Percentiles rank a stretch among this genome's conserved stretches.
Conservation (phyloP, 768 basidiomycete species). For the Hericium alpestre region DNA sequence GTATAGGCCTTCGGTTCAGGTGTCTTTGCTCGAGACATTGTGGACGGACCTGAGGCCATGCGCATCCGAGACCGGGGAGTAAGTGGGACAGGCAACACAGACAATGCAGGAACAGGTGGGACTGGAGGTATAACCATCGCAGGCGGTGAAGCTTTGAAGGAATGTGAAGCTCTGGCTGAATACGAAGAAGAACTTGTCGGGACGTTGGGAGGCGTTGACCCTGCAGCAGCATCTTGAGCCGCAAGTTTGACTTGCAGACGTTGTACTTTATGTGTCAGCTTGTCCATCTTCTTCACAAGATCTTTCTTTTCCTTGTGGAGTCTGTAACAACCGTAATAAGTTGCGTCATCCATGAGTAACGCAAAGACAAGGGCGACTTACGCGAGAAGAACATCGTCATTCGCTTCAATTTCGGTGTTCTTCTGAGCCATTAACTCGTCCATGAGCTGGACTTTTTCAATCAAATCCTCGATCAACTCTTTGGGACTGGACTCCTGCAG, state of each 20-base stretch:
- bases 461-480: constrained; percentile 49
- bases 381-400: constrained; percentile 75
- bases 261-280: constrained; percentile 62
- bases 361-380: constrained; percentile 28
- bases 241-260: constrained; percentile 59
- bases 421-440: constrained; percentile 60
- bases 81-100: not conserved
- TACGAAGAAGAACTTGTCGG: constrained; percentile 9
- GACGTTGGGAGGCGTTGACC: constrained; percentile 7
- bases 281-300: constrained; percentile 56
- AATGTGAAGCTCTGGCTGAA: constrained; percentile 1
- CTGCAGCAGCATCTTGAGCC: constrained; percentile 31
- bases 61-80: constrained; percentile 8
- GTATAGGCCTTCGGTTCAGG: constrained; percentile 30
- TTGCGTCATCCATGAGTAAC: not conserved
- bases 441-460: constrained; percentile 66
- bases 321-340: constrained; percentile 26
- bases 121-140: constrained; percentile 7
- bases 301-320: constrained; percentile 77
- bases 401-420: constrained; percentile 72
- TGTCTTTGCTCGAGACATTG: constrained; percentile 38
- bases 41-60: constrained; percentile 35
- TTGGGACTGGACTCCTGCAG: constrained; percentile 42
- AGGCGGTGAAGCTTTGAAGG: constrained; percentile 9
- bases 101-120: constrained; percentile 5